Evolutionary conservation across 2,329 filamentous ascomycete species (phyloP).

Genomic region (Sordariomycetes sp.): DNA sequence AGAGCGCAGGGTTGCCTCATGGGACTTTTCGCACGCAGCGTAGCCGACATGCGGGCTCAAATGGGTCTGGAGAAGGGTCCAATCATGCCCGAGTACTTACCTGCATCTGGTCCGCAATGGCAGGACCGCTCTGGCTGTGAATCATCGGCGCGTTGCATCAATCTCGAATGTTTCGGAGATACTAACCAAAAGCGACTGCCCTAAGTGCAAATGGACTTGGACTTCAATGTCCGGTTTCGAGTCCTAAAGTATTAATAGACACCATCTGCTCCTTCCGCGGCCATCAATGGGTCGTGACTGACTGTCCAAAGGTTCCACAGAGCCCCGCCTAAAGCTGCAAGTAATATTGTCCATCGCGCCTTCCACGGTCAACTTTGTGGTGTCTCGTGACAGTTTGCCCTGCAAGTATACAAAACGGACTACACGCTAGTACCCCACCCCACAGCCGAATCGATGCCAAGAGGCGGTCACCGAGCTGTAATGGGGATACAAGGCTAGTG

Average conservation of each 20-base stretch:
- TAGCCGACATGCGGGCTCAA: too few relatives aligned
- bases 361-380: background rate
- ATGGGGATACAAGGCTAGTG: background rate
- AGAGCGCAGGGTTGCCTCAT: too few relatives aligned
- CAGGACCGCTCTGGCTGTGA: too few relatives aligned
- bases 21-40: too few relatives aligned
- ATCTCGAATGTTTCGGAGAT: too few relatives aligned
- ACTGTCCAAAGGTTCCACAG: background rate
- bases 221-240: too few relatives aligned
- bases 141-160: too few relatives aligned
- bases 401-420: background rate
- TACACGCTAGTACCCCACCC: background rate
- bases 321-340: background rate
- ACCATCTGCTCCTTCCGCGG: background rate
- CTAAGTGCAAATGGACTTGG: too few relatives aligned
- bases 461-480: background rate
- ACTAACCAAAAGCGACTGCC: too few relatives aligned
- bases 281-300: background rate
- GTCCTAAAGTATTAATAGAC: background rate
- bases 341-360: background rate
- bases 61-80: too few relatives aligned
- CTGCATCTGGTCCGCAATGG: too few relatives aligned
- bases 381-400: slow-evolving; percentile 1
- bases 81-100: too few relatives aligned
- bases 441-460: background rate